Base-by-base conservation (phyloP, 495 filamentous ascomycete species). In the Trichoderma erinaceum region DNA sequence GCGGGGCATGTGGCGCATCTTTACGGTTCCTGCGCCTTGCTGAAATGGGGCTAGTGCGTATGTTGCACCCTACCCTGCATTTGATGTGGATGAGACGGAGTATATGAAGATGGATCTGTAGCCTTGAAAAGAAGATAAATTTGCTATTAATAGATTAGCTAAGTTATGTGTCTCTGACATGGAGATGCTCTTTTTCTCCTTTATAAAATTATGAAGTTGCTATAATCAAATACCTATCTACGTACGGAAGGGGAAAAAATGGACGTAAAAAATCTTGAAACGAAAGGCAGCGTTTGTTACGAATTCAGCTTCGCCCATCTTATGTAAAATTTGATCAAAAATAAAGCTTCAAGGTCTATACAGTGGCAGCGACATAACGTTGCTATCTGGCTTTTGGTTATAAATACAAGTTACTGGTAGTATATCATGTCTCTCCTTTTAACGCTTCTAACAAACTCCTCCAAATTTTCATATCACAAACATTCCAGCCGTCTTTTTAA, bases 371-470 rank as follows among this genome's bases (percentile, higher is more conserved):
- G 50, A 23, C 3, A 56, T 41, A 12, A 48, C 61, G 35, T 63
- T 27, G 41, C 50, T 44, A 70, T 69, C 65, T 69, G 32, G 61
- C 63, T 64, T 67, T 69, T 46, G 3, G 65, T 65, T 56, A 68
- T 35, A 35, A 63, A 46, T 12, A 63, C 52, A 70, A 25, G n/a
- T 18, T n/a, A 21, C 67, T 66, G 69, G 18, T 52, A 38, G 41
- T 64, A 69, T 50, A 52, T 46, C 5, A 50, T 27, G 32, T 29
- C 48, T 29, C 65, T 52, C 21, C 50, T 10, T 66, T 12, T 15
- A 27, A 41, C 12, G 25, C 56, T 21, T 61, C 56, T 61, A 61
- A 61, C 3, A 56, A 5, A 11, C 12, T 32, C 25, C 27, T 18
- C 23, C 2, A 52, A 52, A 23, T 18, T 21, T 52, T 52, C 48